These are phyloP conservation scores for Oldenlandia corymbosa DNA, from an alignment of 257 asterid genomes.

Conservation along the genomic window DNA sequence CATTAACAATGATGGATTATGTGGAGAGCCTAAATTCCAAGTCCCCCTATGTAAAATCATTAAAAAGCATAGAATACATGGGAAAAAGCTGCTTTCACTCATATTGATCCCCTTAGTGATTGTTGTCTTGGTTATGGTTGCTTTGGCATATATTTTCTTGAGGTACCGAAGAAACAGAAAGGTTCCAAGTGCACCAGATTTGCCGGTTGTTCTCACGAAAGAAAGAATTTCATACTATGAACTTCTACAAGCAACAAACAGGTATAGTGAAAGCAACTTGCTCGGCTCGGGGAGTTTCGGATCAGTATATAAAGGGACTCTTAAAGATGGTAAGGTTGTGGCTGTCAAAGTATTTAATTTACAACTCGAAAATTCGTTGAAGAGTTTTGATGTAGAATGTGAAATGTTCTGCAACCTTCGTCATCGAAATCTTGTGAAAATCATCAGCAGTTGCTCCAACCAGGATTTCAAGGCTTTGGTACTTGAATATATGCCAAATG, in stretches of 20 bases:
- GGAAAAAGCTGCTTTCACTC: background rate
- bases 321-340: too few species aligned
- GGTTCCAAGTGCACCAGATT: background rate
- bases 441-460: background rate
- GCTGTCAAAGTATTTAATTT: too few species aligned
- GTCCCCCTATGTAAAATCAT: conserved; percentile 1
- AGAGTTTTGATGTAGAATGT: background rate
- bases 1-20: conserved; percentile 12
- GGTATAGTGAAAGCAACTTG: background rate
- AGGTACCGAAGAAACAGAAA: background rate
- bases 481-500: background rate
- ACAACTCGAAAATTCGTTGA: too few species aligned
- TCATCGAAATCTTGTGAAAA: background rate
- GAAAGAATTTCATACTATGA: background rate
- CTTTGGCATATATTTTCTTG: background rate
- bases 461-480: background rate
- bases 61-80: too few species aligned
- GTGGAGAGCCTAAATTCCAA: conserved; percentile 5
- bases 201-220: background rate
- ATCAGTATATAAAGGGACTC: too few species aligned
- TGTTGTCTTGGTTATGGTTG: background rate
- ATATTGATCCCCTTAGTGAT: background rate
- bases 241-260: background rate
- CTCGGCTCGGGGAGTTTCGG: too few species aligned
- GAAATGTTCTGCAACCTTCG: background rate